Conservation (phyloP, 1,139 yeast genomes). For the Kodamaea suecica region DNA sequence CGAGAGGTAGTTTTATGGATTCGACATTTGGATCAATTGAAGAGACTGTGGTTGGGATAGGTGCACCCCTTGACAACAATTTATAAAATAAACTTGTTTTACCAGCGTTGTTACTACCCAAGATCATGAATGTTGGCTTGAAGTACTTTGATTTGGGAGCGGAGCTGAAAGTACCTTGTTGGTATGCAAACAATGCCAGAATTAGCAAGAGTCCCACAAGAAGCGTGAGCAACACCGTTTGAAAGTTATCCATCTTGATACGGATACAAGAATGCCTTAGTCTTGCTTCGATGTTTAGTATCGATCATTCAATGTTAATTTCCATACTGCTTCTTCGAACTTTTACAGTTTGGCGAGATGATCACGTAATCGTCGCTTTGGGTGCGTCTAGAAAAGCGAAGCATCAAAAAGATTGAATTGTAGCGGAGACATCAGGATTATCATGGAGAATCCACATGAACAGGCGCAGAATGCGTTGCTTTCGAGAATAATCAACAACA, state of each 20-base stretch:
- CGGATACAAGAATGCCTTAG: too few relatives aligned
- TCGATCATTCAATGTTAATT: too few relatives aligned
- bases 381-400: neutral
- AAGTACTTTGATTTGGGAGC: slow-evolving; percentile 16
- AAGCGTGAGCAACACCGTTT: slow-evolving; percentile 16
- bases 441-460: slow-evolving; percentile 88
- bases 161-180: slow-evolving; percentile 14
- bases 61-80: slow-evolving; percentile 16
- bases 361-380: too few relatives aligned
- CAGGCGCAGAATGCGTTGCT: slow-evolving; percentile 77
- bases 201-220: slow-evolving; percentile 20
- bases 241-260: slow-evolving; percentile 26
- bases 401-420: neutral
- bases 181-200: slow-evolving; percentile 16
- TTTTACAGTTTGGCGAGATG: too few relatives aligned
- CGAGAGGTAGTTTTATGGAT: slow-evolving; percentile 31
- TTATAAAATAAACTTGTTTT: slow-evolving; percentile 63
- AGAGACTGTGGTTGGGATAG: slow-evolving; percentile 34
- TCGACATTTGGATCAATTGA: slow-evolving; percentile 42
- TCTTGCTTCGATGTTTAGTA: too few relatives aligned
- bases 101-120: slow-evolving; percentile 74
- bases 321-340: too few relatives aligned
- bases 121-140: slow-evolving; percentile 61
- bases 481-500: slow-evolving; percentile 72
- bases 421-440: neutral